Conservation (phyloP, 371 early-diverging fungal genomes). For the Catenaria anguillulae region DNA sequence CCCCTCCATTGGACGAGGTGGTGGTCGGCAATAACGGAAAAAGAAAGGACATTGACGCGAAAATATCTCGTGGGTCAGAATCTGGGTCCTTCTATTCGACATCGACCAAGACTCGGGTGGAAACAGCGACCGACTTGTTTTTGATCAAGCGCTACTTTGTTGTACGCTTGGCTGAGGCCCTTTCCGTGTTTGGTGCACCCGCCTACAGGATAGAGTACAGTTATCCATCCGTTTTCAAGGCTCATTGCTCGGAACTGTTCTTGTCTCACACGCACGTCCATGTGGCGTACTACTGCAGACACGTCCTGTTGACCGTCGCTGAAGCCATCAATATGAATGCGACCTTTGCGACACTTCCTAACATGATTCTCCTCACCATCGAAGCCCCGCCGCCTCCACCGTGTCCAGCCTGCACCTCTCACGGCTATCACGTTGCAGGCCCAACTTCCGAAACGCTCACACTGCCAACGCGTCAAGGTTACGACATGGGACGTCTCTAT, state of each 20-base stretch:
- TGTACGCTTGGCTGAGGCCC: neutral
- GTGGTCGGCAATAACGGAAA: too few relatives aligned
- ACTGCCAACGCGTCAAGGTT: neutral
- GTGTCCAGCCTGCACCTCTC: neutral
- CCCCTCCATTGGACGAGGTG: too few relatives aligned
- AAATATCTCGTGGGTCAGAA: too few relatives aligned
- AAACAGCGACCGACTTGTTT: neutral
- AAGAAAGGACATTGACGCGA: too few relatives aligned
- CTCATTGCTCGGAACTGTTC: too few relatives aligned
- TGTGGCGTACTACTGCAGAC: too few relatives aligned
- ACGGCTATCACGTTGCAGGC: neutral
- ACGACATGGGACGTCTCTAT: constrained; percentile 2
- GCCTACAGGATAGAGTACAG: constrained; percentile 2
- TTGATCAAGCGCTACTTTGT: constrained; percentile 2
- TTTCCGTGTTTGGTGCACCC: neutral
- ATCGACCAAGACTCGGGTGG: too few relatives aligned
- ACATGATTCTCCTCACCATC: neutral
- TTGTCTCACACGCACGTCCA: too few relatives aligned
- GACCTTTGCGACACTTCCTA: neutral
- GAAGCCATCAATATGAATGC: neutral
- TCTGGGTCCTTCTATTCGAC: too few relatives aligned
- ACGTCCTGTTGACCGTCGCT: neutral
- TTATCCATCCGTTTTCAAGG: too few relatives aligned
- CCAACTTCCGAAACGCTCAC: neutral
- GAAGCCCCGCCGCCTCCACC: neutral